Base-by-base conservation (phyloP, 257 asterid species). In the Solanum pinnatisectum region DNA sequence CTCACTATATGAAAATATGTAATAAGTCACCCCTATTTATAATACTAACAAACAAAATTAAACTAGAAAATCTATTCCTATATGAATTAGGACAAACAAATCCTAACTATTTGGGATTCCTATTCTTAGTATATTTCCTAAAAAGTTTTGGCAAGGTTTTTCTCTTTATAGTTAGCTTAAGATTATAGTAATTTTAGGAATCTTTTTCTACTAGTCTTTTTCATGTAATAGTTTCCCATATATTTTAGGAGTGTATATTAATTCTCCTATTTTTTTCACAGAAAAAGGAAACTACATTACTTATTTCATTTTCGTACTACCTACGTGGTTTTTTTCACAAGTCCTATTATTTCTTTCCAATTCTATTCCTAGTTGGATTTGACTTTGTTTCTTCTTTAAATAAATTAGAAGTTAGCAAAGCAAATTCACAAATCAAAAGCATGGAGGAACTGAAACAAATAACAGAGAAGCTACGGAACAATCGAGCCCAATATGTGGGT, bases 381-480 rank as follows among this genome's bases (percentile, higher is more conserved):
- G 22, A 12, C 6, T 4, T 72, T 72, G 25, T 5, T 35, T 35
- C 2, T 72, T 72, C 46, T 35, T 18, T 73, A 73, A 73, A 36
- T 35, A 72, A 18, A 18, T 4, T 18, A 3, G 18, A 56, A 56
- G 2, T 1, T 56, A 6, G n/a, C 65, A 6, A 56, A 56, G 18
- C 8, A 73, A 35, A 73, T 72, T 35, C 37, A 44, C 25, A 81
- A 42, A 40, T 35, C 81, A 81, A 44, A 20, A 20, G 35, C 3
- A 95, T 96, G 98, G 98, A 97, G 89, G 94, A 92, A 68, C 30
- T 96, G 20, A 94, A 96, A 90, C 95, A 97, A 89, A 98, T 94
- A 86, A 11, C 94, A 72, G 46, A 87, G 90, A 93, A 91, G 92
- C 67, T 20, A 59, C 91, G 96, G 13, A 91, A 94, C 73, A 90